Evolutionary conservation across 768 basidiomycete genomes (phyloP), one percentile per base, ranked within the genome.

Genomic region (Auricularia auricula-judae): DNA sequence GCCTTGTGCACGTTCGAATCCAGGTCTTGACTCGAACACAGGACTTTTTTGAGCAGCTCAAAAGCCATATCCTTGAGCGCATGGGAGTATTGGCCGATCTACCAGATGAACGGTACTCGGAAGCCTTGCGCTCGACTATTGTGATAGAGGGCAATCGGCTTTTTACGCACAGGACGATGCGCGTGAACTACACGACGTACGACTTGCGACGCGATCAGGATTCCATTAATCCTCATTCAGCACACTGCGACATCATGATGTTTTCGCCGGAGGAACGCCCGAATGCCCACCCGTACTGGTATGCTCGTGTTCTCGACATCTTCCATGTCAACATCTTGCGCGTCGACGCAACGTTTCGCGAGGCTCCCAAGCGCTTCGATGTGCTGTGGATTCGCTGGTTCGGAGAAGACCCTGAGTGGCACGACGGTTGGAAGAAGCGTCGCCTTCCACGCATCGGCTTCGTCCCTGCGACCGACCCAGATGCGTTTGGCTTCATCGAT

Each of bases 161-260:
- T 1, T 73, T 70, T 62, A 10, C 29, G 1, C 72, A 74, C 65
- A 62, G 63, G 3, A 65, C 62, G 0, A 10, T 70, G 2, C 66
- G 64, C 0, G 35, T 74, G 21, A 73, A 70, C 39, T 71, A 67
- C 62, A 72, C 71, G 2, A 69, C 71, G 1, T 72, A 71, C 62
- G 64, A 72, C 53, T 16, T 69, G 5, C 65, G 61, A 1, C 67
- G 66, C 1, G 65, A 29, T 14, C 62, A 63, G 14, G 68, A 72
- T 58, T 66, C 64, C 3, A 35, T 74, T 21, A 74, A 67, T 14
- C 72, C 71, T 0, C 62, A 67, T 0, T 63, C 62, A 0, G 58
- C 35, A 3, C 65, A 71, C 10, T 47, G 58, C 2, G 53, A 67
- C 14, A 47, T 75, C 3, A 73, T 75, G 73, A 14, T 67, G 0